These are phyloP conservation scores for Avena insularis DNA, from an alignment of 176 grass and related monocot species.

Conservation along the genomic window DNA sequence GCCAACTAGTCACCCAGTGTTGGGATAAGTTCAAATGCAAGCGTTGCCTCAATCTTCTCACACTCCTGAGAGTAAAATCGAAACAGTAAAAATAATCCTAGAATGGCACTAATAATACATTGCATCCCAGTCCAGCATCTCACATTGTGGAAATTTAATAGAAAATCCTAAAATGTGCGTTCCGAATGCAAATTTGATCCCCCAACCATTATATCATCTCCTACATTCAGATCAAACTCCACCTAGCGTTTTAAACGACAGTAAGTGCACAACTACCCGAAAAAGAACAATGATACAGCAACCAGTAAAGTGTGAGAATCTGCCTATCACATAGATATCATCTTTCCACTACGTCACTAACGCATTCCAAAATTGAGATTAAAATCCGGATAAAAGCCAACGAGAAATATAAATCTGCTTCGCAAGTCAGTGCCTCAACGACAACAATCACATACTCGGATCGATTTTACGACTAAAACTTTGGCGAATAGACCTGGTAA, in stretches of 20 bases:
- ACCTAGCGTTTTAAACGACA: not conserved
- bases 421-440: not conserved
- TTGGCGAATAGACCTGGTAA: not conserved
- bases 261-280: not conserved
- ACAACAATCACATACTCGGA: not conserved
- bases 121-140: slow-evolving; percentile 2
- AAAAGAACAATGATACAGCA: not conserved
- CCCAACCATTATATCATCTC: not conserved
- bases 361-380: slow-evolving; percentile 21
- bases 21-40: slow-evolving; percentile 12
- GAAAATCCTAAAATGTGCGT: not conserved
- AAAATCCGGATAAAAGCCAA: not conserved
- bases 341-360: not conserved
- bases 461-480: not conserved
- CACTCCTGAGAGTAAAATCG: not conserved
- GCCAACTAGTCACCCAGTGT: not conserved
- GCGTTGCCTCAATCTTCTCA: not conserved
- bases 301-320: not conserved
- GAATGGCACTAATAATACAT: not conserved
- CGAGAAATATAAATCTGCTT: slow-evolving; percentile 9
- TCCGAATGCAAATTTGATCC: not conserved
- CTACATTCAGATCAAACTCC: slow-evolving; percentile 35
- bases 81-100: slow-evolving; percentile 11
- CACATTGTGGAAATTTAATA: not conserved
- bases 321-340: not conserved